Evolutionary conservation across 1,139 yeast species (phyloP).

Genomic region (Torulaspora globosa): DNA sequence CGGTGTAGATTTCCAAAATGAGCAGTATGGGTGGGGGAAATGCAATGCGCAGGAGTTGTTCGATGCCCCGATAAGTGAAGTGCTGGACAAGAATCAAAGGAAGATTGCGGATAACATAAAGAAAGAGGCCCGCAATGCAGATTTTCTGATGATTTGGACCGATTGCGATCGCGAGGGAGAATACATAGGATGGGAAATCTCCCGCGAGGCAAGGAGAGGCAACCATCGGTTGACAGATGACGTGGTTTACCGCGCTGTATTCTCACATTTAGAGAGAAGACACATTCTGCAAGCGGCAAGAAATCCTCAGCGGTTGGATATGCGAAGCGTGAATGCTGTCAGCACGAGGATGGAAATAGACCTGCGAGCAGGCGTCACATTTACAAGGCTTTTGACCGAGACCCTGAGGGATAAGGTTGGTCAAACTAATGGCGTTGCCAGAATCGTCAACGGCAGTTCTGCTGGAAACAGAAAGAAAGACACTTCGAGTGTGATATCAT

Average conservation of each 20-base stretch:
- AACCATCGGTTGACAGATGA: constrained; percentile 45
- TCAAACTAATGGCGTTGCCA: constrained; percentile 15
- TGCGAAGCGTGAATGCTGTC: constrained; percentile 76
- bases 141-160: constrained; percentile 87
- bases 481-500: constrained; percentile 49
- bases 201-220: constrained; percentile 57
- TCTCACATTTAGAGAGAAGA: constrained; percentile 76
- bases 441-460: constrained; percentile 22
- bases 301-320: constrained; percentile 60
- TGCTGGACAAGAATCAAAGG: constrained; percentile 41
- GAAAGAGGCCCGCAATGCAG: constrained; percentile 57
- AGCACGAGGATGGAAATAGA: constrained; percentile 83
- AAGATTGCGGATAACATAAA: constrained; percentile 67
- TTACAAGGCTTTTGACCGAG: constrained; percentile 60
- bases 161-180: constrained; percentile 99
- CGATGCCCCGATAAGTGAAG: constrained; percentile 58
- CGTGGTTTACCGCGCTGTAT: constrained; percentile 66
- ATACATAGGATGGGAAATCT: constrained; percentile 84
- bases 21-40: constrained; percentile 57
- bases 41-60: constrained; percentile 64
- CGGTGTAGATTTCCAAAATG: constrained; percentile 57
- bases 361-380: constrained; percentile 81
- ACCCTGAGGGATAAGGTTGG: constrained; percentile 31
- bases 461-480: constrained; percentile 18
- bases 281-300: constrained; percentile 76